Conservation (phyloP, 768 basidiomycete species). For the Lactarius sp. region DNA sequence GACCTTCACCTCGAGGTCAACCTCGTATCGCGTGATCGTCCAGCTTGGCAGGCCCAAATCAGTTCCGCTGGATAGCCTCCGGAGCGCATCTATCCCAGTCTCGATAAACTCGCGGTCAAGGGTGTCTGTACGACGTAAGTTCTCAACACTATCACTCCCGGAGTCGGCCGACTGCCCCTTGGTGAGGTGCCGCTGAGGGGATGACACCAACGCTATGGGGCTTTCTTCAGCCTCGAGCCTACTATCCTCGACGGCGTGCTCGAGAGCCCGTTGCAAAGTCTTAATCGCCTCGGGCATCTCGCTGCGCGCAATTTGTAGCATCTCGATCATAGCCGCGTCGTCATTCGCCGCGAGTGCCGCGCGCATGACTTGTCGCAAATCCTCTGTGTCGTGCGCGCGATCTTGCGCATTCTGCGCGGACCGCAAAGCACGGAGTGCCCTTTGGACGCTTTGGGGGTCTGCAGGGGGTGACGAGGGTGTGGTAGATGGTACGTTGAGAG, state of each 20-base stretch:
- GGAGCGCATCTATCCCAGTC: constrained; percentile 64
- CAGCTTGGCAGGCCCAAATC: constrained; percentile 50
- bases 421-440: constrained; percentile 28
- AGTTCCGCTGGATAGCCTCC: constrained; percentile 46
- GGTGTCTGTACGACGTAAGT: constrained; percentile 36
- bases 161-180: background rate
- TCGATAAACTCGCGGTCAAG: constrained; percentile 69
- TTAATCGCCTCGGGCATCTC: constrained; percentile 82
- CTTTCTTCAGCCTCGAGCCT: constrained; percentile 27
- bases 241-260: constrained; percentile 39
- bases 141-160: background rate
- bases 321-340: constrained; percentile 59
- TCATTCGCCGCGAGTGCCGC: constrained; percentile 50
- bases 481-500: background rate
- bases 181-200: background rate
- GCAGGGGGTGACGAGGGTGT: constrained; percentile 24
- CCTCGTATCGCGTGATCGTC: constrained; percentile 81
- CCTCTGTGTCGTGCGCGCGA: constrained; percentile 46
- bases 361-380: constrained; percentile 56
- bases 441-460: constrained; percentile 12
- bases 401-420: constrained; percentile 45
- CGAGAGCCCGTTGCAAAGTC: constrained; percentile 66
- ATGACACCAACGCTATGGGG: background rate
- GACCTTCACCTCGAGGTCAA: constrained; percentile 63
- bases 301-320: constrained; percentile 55